Conservation (phyloP, 192 early-diverging fungal species). For the Coemansia sp. region DNA sequence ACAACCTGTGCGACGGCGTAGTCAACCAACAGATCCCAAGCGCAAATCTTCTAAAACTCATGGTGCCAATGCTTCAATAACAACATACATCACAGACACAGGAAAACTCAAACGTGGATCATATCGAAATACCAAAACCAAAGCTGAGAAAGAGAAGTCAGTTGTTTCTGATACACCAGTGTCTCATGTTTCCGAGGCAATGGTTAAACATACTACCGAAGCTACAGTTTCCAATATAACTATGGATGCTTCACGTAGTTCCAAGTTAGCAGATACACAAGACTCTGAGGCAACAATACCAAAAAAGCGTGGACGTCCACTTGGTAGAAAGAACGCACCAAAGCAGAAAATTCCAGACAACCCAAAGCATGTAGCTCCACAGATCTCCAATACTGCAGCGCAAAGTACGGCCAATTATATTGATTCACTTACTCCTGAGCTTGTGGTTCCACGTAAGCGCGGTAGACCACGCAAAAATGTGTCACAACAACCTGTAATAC, state of each 20-base stretch:
- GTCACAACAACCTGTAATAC: not conserved
- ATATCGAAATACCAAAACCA: not conserved
- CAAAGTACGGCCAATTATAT: not conserved
- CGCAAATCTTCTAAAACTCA: not conserved
- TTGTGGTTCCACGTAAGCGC: conserved; percentile 1
- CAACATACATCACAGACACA: not conserved
- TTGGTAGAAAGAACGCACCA: not conserved
- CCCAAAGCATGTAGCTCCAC: not conserved
- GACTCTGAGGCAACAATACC: not conserved
- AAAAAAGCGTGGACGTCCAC: conserved; percentile 5
- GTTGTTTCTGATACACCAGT: not conserved
- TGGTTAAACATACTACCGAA: not conserved
- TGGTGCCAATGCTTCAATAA: not conserved
- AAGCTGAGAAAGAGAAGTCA: not conserved
- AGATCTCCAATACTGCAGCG: not conserved
- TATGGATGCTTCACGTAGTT: not conserved
- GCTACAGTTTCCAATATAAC: not conserved
- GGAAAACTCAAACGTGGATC: not conserved
- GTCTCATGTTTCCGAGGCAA: not conserved
- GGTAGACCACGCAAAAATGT: conserved; percentile 9
- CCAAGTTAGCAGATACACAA: not conserved
- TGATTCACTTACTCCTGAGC: no score
- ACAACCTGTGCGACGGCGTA: not conserved
- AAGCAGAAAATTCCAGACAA: not conserved
- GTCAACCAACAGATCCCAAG: not conserved